Conservation (phyloP, 2,329 filamentous ascomycete genomes). For the Phialemoniopsis sp. region DNA sequence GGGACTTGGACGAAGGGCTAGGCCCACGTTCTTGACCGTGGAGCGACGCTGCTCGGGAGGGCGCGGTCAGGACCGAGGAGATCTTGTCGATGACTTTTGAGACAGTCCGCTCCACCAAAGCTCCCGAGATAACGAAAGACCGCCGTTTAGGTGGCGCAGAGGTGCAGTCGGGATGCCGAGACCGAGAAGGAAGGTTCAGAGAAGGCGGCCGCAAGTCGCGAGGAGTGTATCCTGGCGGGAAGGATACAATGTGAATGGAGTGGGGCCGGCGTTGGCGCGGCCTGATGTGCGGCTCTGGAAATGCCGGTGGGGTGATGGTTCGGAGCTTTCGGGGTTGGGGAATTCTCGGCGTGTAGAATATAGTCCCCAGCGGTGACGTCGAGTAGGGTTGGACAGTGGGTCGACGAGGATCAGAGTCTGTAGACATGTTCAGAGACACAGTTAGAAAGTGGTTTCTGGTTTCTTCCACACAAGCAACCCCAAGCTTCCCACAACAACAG, state of each 20-base stretch:
- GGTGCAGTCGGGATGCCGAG: conserved; percentile 19
- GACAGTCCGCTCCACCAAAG: conserved; percentile 20
- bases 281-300: conserved; percentile 39
- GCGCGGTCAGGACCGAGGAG: conserved; percentile 17
- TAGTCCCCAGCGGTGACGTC: conserved; percentile 14
- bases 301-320: conserved; percentile 12
- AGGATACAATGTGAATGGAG: conserved; percentile 51
- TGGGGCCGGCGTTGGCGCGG: conserved; percentile 47
- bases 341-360: conserved; percentile 18
- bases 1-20: background rate
- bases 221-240: conserved; percentile 34
- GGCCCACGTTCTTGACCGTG: background rate
- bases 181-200: too few relatives aligned
- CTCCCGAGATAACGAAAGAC: conserved; percentile 27
- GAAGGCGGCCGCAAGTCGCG: conserved; percentile 28
- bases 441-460: too few relatives aligned
- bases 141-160: background rate
- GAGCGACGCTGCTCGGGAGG: background rate
- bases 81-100: conserved; percentile 19
- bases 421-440: conserved; percentile 1
- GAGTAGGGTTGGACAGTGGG: conserved; percentile 13
- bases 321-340: conserved; percentile 11
- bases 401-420: conserved; percentile 17
- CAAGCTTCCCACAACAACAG: too few relatives aligned
- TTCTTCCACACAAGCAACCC: too few relatives aligned